Evolutionary conservation across 2,329 filamentous ascomycete genomes (phyloP).

Genomic region (Penicillium sp.): DNA sequence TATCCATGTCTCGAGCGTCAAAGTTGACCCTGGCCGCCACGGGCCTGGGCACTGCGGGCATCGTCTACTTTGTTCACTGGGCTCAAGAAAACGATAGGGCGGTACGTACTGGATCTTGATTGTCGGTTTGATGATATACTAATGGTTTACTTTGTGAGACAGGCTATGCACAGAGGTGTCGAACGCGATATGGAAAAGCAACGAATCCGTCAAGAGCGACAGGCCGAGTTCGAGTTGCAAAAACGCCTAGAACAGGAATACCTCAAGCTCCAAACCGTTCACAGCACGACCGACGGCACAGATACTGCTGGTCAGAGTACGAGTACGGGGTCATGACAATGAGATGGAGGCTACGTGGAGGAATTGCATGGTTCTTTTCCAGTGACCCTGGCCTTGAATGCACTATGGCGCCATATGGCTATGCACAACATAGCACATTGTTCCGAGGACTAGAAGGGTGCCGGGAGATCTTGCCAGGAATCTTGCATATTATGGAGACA

Average conservation of each 20-base stretch:
- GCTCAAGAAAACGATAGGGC: slow-evolving; percentile 83
- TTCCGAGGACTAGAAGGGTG: neutral
- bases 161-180: slow-evolving; percentile 95
- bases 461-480: neutral
- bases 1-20: slow-evolving; percentile 84
- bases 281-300: slow-evolving; percentile 50
- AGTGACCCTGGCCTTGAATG: neutral
- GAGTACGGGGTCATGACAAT: slow-evolving; percentile 32
- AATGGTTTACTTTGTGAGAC: slow-evolving; percentile 9
- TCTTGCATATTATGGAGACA: neutral
- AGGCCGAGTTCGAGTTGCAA: slow-evolving; percentile 95
- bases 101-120: slow-evolving; percentile 58
- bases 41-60: slow-evolving; percentile 74
- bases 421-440: neutral
- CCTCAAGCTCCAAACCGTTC: slow-evolving; percentile 82
- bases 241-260: slow-evolving; percentile 85
- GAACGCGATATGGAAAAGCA: slow-evolving; percentile 95
- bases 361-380: neutral
- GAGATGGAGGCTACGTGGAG: neutral
- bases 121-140: slow-evolving; percentile 10
- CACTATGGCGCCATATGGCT: neutral
- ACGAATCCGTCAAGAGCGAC: slow-evolving; percentile 84
- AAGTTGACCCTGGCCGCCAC: slow-evolving; percentile 84
- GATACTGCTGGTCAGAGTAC: slow-evolving; percentile 29
- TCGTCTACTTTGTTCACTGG: slow-evolving; percentile 86